phyloP scores from a whole-genome alignment of 2,329 filamentous ascomycete species.

The Colletotrichum acutatum region DNA sequence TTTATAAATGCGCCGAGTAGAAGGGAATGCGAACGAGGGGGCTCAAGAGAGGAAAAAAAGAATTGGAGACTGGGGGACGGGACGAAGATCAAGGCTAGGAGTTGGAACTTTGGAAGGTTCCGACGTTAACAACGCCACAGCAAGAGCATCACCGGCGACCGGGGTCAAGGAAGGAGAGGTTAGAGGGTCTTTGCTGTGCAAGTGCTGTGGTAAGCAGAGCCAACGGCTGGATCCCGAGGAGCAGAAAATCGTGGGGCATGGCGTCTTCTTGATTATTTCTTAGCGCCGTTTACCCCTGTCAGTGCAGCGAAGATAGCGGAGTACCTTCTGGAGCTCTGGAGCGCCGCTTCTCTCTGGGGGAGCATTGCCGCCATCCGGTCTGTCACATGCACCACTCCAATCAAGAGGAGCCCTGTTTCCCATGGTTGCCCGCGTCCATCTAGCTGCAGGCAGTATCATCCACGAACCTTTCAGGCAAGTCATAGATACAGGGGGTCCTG shows the following conservation, averaged over 20 bases:
- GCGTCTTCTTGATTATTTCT: conserved; percentile 38
- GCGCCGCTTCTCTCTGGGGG: conserved; percentile 4
- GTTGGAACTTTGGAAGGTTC: conserved; percentile 8
- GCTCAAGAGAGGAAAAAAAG: conserved; percentile 6
- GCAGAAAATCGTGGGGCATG: conserved; percentile 37
- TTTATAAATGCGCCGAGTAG: conserved; percentile 18
- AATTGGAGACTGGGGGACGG: conserved; percentile 15
- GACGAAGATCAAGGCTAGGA: not conserved
- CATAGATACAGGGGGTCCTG: not conserved
- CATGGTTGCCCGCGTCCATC: conserved; percentile 20
- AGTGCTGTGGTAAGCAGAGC: conserved; percentile 1
- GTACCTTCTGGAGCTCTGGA: conserved; percentile 9
- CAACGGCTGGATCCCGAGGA: conserved; percentile 11
- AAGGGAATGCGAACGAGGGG: conserved; percentile 16
- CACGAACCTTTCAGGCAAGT: conserved; percentile 18
- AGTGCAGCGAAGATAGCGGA: conserved; percentile 12
- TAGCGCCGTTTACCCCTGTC: conserved; percentile 31
- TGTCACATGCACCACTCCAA: conserved; percentile 39
- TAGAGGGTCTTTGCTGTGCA: not conserved
- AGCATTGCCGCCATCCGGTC: conserved; percentile 35
- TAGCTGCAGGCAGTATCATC: conserved; percentile 7
- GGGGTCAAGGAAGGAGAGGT: not conserved
- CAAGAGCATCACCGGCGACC: conserved; percentile 6
- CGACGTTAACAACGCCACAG: conserved; percentile 9
- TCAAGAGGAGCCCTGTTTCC: conserved; percentile 28